Base-by-base conservation (phyloP, 768 basidiomycete species). In the Sporobolomyces roseus region DNA sequence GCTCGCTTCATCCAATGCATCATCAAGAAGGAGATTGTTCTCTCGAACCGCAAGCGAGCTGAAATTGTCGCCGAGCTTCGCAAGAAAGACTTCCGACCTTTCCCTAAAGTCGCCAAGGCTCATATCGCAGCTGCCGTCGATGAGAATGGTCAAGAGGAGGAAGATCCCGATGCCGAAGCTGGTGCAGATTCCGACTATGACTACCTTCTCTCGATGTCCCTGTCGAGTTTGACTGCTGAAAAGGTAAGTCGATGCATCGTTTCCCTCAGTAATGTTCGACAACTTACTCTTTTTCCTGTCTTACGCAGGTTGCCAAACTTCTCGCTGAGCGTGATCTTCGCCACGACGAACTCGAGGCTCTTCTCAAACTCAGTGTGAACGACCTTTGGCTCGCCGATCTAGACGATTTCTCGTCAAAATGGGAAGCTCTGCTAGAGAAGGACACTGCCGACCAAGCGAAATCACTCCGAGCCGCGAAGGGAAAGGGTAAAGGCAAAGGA, bases 1-100 rank as follows among this genome's bases (percentile, higher is more conserved):
- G 94, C 92, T 17, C 88, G 93, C 27, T 99, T 99, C 79, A 87
- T 99, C 56, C 85, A 91, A 78, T 93, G 97, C 93, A 94, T 98
- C 74, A 83, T 98, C 63, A 85, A 87, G 74, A 89, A 85, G 77
- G 81, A 91, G 76, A 84, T 98, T 25, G 79, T 84, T 33, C 86
- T 99, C 30, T 85, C 88, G 17, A 91, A 89, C 74, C 88, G 94
- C 77, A 93, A 90, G 80, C 93, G 91, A 78, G 84, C 81, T 2
- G 91, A 88, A 60, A 88, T 99, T 70, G 86, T 96, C 43, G 81
- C 78, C 2, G 93, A 99, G 71, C 79, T 99, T 74, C 86, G 91
- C 67, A 84, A 83, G 78, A 84, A 86, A 73, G 83, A 91, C 48
- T 99, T 98, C 84, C 83, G 86, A n/a, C 86, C 93, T 21, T 93